These are phyloP conservation scores for Porpolomopsis calyptriformis DNA, from an alignment of 768 basidiomycete genomes.

Conservation along the genomic window DNA sequence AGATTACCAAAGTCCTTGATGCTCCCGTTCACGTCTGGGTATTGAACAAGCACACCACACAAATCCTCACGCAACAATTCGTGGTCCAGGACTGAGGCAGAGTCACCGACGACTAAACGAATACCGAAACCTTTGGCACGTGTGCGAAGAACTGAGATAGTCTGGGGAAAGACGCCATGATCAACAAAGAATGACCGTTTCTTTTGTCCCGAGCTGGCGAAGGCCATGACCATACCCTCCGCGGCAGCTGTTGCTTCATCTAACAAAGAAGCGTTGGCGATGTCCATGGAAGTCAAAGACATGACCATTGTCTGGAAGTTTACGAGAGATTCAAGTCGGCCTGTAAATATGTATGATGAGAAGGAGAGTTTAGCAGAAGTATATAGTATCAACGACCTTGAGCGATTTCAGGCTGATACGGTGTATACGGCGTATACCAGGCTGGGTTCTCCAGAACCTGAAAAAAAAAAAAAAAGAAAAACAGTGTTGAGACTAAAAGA, in stretches of 20 bases:
- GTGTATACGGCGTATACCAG: conserved; percentile 97
- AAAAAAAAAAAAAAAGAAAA: background rate
- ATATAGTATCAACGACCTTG: conserved; percentile 51
- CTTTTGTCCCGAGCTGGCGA: conserved; percentile 53
- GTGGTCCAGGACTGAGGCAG: conserved; percentile 37
- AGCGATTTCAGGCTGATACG: conserved; percentile 96
- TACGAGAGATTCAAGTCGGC: conserved; percentile 90
- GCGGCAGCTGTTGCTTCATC: conserved; percentile 95
- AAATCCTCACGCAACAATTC: conserved; percentile 47
- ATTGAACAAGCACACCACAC: conserved; percentile 86
- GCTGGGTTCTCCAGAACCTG: conserved; percentile 91
- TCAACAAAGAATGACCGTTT: conserved; percentile 83
- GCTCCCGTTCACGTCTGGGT: conserved; percentile 82
- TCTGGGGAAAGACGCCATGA: conserved; percentile 75
- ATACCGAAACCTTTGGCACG: conserved; percentile 94
- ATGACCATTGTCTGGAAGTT: conserved; percentile 97
- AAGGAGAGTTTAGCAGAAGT: background rate
- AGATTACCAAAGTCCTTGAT: conserved; percentile 65
- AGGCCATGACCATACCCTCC: conserved; percentile 96
- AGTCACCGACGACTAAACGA: conserved; percentile 62
- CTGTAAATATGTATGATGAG: conserved; percentile 27
- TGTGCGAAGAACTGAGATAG: conserved; percentile 77
- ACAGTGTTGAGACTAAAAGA: background rate
- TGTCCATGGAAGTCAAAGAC: conserved; percentile 89
- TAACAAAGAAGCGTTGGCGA: conserved; percentile 90